Evolutionary conservation across 805 yeast species (phyloP), one percentile per base, ranked within the genome.

Genomic region (Candida yuanshanica): DNA sequence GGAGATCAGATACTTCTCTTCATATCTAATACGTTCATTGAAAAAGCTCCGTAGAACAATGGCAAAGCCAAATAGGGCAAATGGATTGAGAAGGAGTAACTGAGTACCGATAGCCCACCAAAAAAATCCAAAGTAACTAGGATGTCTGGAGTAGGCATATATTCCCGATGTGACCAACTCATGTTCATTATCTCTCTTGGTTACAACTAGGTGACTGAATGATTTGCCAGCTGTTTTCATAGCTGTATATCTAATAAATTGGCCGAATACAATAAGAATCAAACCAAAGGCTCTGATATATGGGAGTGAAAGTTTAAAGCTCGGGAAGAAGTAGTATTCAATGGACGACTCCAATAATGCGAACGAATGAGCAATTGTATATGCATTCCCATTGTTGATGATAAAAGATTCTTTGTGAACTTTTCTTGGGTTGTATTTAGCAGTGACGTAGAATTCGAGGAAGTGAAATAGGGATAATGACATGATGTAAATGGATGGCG

Each of bases 21-120:
- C 99, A 35, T 64, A 77, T 14, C 40, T 55, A 27, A 93, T 87
- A 43, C 99, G 70, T 10, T 62, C 57, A 7, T 60, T 61, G 66
- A 93, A 93, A 55, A 93, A 93, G 25, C 60, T 53, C 74, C 80
- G 79, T 17, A 93, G 65, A 4, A 79, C 73, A n/a, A 62, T 48
- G 0, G 69, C 52, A 45, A 89, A 93, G 0, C 71, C 65, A 1
- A 68, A 37, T 2, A 75, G 52, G 1, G 88, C 70, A 0, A 87
- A 35, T 7, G 84, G 79, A 62, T 89, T 93, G 35, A 77, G 62
- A 43, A 91, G 61, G 45, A 82, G 48, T 35, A 93, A 20, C 58
- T 91, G 95, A 1, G 88, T 70, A 0, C 97, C 97, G 4, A 90
- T 49, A 12, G 95, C 91, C 97, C 98, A 93, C 77, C 88, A 79